These are phyloP conservation scores for Coemansia sp. DNA, from an alignment of 192 early-diverging fungal species.

Conservation along the genomic window DNA sequence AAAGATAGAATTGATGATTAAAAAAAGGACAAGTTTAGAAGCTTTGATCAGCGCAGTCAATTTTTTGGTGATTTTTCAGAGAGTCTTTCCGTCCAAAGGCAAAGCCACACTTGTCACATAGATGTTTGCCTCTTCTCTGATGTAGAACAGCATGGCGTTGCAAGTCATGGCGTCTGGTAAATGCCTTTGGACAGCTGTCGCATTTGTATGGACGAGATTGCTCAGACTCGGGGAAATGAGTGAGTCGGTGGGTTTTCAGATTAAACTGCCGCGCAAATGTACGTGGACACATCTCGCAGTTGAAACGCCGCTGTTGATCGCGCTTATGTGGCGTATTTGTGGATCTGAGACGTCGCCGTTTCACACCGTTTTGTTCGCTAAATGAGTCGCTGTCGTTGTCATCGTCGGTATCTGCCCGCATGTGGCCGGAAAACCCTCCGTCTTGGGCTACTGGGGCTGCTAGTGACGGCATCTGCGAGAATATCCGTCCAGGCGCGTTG, in stretches of 20 bases:
- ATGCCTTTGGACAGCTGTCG: slow-evolving; percentile 61
- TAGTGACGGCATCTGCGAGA: slow-evolving; percentile 45
- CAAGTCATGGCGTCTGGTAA: slow-evolving; percentile 76
- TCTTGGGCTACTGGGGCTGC: background rate
- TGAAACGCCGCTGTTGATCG: slow-evolving; percentile 52
- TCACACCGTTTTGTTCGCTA: slow-evolving; percentile 5
- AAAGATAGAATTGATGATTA: background rate
- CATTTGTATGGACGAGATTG: slow-evolving; percentile 61
- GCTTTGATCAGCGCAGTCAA: slow-evolving; percentile 8
- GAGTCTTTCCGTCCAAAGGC: slow-evolving; percentile 56
- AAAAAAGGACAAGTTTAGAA: background rate
- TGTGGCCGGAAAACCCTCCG: background rate
- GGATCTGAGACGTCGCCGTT: slow-evolving; percentile 27
- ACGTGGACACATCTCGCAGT: slow-evolving; percentile 63
- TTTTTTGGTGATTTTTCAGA: slow-evolving; percentile 38
- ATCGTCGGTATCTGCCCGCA: slow-evolving; percentile 2
- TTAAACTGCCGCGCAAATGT: slow-evolving; percentile 81
- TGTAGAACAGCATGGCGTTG: slow-evolving; percentile 66
- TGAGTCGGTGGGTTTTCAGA: slow-evolving; percentile 72
- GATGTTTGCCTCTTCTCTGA: slow-evolving; percentile 50
- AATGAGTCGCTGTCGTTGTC: slow-evolving; percentile 11
- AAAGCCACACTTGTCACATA: slow-evolving; percentile 44
- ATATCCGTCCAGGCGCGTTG: slow-evolving; percentile 21
- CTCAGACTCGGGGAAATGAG: slow-evolving; percentile 59
- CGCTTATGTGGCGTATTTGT: slow-evolving; percentile 31